These are phyloP conservation scores for Colletotrichum sp. DNA, from an alignment of 2,329 filamentous ascomycete species.

Conservation along the genomic window DNA sequence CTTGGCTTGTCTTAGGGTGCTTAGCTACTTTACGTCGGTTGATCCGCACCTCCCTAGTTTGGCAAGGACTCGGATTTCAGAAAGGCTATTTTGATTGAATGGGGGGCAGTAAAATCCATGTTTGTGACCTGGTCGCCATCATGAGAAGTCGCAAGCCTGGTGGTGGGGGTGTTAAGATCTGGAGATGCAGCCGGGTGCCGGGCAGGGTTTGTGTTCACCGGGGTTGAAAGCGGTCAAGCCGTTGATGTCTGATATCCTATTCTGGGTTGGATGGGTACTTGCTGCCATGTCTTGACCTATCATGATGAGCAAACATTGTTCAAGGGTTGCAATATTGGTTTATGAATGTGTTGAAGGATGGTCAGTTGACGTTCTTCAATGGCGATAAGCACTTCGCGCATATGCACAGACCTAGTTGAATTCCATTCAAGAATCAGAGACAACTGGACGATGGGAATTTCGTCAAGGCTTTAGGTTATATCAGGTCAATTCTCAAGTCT, in stretches of 20 bases:
- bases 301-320: rapidly evolving
- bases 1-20: not conserved
- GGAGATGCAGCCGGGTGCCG: not conserved
- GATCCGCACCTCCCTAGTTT: not conserved
- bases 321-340: not conserved
- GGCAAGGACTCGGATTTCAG: not conserved
- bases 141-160: not conserved
- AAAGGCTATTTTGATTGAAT: not conserved
- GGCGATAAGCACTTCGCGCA: not conserved
- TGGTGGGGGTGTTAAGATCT: not conserved
- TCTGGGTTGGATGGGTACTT: not conserved
- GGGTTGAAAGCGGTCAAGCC: not conserved
- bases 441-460: too few species aligned
- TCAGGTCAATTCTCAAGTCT: too few species aligned
- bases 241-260: not conserved
- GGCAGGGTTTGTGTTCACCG: not conserved
- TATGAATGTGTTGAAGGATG: not conserved
- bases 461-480: too few species aligned
- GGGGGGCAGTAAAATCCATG: not conserved
- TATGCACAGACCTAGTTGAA: too few species aligned
- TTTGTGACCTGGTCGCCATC: not conserved
- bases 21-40: not conserved
- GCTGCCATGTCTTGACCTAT: not conserved
- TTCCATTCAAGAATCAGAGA: too few species aligned
- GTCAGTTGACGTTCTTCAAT: not conserved